phyloP scores from a whole-genome alignment of 2,329 filamentous ascomycete genomes.

The Hymenoscyphus infarciens region DNA sequence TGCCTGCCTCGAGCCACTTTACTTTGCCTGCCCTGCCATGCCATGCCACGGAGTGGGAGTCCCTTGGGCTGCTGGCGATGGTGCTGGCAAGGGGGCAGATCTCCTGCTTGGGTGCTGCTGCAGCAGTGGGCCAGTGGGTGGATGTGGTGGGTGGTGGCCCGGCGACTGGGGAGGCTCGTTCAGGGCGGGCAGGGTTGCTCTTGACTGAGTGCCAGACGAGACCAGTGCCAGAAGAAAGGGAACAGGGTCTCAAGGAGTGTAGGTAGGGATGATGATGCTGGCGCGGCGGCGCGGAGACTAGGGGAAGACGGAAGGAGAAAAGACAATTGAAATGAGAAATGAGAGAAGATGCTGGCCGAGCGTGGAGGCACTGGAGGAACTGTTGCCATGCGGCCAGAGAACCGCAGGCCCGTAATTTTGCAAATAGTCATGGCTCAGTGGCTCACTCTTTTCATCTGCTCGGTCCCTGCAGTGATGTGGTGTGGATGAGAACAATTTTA shows the following conservation, averaged over 20 bases:
- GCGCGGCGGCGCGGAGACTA: conserved; percentile 26
- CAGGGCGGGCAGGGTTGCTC: neutral
- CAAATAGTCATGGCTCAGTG: conserved; percentile 9
- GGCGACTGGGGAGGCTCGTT: conserved; percentile 13
- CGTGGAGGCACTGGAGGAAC: conserved; percentile 3
- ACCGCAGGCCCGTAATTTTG: conserved; percentile 7
- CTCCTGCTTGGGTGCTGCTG: conserved; percentile 14
- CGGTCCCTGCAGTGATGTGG: neutral
- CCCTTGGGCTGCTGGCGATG: neutral
- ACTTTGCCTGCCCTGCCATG: neutral
- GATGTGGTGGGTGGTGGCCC: conserved; percentile 21
- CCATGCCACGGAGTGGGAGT: conserved; percentile 3
- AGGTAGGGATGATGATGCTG: conserved; percentile 24
- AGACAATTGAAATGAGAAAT: conserved; percentile 32
- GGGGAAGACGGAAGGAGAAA: conserved; percentile 30
- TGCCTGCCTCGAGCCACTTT: conserved; percentile 12
- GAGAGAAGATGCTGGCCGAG: conserved; percentile 1
- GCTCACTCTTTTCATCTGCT: neutral
- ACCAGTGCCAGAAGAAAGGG: neutral
- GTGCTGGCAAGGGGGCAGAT: conserved; percentile 25
- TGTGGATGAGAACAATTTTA: conserved; percentile 5
- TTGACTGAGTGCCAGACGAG: neutral
- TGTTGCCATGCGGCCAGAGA: conserved; percentile 1
- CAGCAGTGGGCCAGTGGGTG: conserved; percentile 14
- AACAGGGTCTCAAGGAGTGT: neutral